Conservation (phyloP, 2,329 filamentous ascomycete genomes). For the Stachybotrys elegans region DNA sequence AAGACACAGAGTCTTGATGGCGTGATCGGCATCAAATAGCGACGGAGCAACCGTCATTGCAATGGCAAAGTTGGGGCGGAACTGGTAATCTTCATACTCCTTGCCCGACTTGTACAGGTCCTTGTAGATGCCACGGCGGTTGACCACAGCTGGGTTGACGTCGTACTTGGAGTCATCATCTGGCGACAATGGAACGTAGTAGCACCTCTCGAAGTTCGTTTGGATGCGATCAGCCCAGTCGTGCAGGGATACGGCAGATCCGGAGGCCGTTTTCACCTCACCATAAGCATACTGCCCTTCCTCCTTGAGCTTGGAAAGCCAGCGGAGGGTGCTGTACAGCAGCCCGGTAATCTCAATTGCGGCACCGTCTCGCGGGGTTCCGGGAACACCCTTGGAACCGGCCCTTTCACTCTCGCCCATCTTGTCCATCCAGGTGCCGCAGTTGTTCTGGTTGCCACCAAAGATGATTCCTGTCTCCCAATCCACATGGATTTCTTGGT, state of each 20-base stretch:
- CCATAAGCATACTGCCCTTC: slow-evolving; percentile 67
- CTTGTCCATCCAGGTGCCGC: slow-evolving; percentile 99
- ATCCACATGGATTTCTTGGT: slow-evolving; percentile 85
- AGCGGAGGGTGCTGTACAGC: slow-evolving; percentile 80
- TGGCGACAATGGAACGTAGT: slow-evolving; percentile 71
- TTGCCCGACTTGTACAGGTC: slow-evolving; percentile 92
- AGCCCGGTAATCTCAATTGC: slow-evolving; percentile 94
- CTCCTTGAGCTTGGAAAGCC: slow-evolving; percentile 65
- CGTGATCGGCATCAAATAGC: slow-evolving; percentile 75
- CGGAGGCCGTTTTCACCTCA: slow-evolving; percentile 63
- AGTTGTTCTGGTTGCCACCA: slow-evolving; percentile 90
- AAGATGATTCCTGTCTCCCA: slow-evolving; percentile 88
- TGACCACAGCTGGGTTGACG: slow-evolving; percentile 72
- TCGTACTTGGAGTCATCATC: slow-evolving; percentile 73
- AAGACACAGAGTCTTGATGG: slow-evolving; percentile 71
- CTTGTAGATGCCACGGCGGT: slow-evolving; percentile 96
- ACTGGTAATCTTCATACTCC: slow-evolving; percentile 95
- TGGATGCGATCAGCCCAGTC: slow-evolving; percentile 80
- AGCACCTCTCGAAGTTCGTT: slow-evolving; percentile 84
- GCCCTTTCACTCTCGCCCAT: slow-evolving; percentile 97
- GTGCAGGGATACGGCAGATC: slow-evolving; percentile 58
- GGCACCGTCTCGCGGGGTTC: slow-evolving; percentile 93
- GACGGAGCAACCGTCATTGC: slow-evolving; percentile 92
- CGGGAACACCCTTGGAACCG: slow-evolving; percentile 86
- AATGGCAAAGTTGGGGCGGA: slow-evolving; percentile 89